Percentiles rank a stretch among this genome's conserved stretches.
phyloP scores from a whole-genome alignment of 768 basidiomycete species.

The Suillus tomentosus region DNA sequence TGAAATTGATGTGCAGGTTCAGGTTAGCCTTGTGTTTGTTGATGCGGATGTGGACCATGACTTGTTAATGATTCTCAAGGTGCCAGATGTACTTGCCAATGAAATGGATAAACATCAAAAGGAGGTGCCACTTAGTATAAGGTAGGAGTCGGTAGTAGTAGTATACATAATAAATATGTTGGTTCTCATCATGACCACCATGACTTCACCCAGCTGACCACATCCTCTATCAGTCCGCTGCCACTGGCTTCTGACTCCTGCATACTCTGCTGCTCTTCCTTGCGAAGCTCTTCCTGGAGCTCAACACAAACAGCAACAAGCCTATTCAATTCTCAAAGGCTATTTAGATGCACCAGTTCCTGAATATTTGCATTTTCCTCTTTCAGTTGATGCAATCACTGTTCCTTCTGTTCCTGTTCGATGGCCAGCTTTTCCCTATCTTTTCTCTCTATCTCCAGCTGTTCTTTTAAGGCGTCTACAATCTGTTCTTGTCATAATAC shows the following conservation, averaged over 20 bases:
- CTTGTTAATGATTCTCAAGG: not conserved
- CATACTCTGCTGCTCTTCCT: slow-evolving; percentile 2
- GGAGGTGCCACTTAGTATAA: slow-evolving; percentile 9
- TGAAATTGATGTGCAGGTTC: slow-evolving; percentile 78
- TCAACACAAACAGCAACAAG: not conserved
- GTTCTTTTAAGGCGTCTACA: slow-evolving; percentile 1
- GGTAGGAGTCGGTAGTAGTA: not conserved
- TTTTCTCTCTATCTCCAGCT: slow-evolving; percentile 3
- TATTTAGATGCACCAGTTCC: not conserved
- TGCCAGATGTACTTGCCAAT: not conserved
- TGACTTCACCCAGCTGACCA: not conserved
- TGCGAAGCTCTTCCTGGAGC: not conserved
- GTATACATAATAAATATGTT: too few relatives aligned
- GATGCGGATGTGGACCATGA: slow-evolving; percentile 73
- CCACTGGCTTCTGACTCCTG: not conserved
- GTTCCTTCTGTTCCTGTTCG: slow-evolving; percentile 8
- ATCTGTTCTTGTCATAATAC: not conserved
- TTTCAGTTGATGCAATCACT: not conserved
- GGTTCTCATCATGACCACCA: not conserved
- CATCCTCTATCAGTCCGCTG: not conserved
- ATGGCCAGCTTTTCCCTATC: not conserved
- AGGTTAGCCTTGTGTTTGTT: slow-evolving; percentile 73
- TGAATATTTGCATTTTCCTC: not conserved
- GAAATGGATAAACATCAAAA: slow-evolving; percentile 5
- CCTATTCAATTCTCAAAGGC: not conserved